phyloP scores from a whole-genome alignment of 2,329 filamentous ascomycete genomes.

The Aspergillus japonicus region DNA sequence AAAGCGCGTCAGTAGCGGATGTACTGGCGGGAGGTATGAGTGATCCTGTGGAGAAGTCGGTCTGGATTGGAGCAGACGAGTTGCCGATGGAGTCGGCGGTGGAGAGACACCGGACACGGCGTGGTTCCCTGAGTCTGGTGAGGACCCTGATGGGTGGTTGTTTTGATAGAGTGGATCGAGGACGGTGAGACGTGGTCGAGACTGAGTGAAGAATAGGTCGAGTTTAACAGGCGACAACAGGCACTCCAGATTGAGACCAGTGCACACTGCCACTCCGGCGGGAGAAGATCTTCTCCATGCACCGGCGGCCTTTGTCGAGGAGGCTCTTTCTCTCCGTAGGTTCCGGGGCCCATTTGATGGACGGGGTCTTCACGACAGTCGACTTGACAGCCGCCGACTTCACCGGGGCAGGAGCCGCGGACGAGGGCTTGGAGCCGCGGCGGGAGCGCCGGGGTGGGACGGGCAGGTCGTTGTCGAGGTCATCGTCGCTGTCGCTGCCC shows the following conservation, averaged over 20 bases:
- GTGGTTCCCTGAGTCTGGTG: background rate
- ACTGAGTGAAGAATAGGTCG: background rate
- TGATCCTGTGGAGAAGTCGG: background rate
- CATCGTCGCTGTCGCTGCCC: slow-evolving; percentile 5
- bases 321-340: slow-evolving; percentile 3
- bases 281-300: slow-evolving; percentile 7
- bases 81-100: background rate
- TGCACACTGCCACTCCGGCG: background rate
- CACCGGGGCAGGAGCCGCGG: background rate
- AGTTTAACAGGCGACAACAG: background rate
- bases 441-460: background rate
- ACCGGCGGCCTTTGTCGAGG: slow-evolving; percentile 6
- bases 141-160: background rate
- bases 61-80: background rate
- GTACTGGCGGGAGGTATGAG: background rate
- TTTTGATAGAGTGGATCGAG: background rate
- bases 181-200: background rate
- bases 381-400: background rate
- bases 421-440: background rate
- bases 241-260: slow-evolving; percentile 1
- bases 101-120: background rate
- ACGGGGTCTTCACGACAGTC: background rate
- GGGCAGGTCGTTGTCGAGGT: slow-evolving; percentile 1
- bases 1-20: slow-evolving; percentile 1
- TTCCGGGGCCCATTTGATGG: background rate